These are phyloP conservation scores for Penicillium taxi DNA, from an alignment of 495 filamentous ascomycete genomes.

Conservation along the genomic window DNA sequence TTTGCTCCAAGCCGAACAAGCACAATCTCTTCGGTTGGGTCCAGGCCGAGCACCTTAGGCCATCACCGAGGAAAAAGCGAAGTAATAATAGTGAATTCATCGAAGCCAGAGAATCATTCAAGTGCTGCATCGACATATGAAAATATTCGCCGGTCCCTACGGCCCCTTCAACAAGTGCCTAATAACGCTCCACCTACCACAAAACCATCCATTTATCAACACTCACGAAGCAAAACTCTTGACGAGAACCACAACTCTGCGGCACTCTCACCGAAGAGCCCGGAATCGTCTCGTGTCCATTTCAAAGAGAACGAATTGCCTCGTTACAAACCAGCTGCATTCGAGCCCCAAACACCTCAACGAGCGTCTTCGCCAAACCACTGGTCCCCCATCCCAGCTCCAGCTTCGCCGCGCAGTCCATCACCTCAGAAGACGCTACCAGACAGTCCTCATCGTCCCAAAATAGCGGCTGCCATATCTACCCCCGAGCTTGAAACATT, in stretches of 20 bases:
- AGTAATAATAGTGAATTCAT: conserved; percentile 32
- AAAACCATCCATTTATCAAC: conserved; percentile 26
- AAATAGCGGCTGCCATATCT: conserved; percentile 42
- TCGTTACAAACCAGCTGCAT: conserved; percentile 13
- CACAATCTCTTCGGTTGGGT: conserved; percentile 67
- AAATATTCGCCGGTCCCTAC: conserved; percentile 64
- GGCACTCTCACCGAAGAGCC: conserved; percentile 27
- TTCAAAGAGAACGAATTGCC: conserved; percentile 29
- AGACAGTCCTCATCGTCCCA: conserved; percentile 34
- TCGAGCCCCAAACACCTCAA: conserved; percentile 27
- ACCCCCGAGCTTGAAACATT: conserved; percentile 69
- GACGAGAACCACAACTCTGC: conserved; percentile 33
- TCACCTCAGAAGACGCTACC: conserved; percentile 37
- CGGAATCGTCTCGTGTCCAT: conserved; percentile 23
- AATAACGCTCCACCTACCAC: conserved; percentile 34
- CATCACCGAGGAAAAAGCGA: conserved; percentile 78
- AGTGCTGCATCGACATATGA: conserved; percentile 55
- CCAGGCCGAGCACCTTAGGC: conserved; percentile 45
- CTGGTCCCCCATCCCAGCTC: conserved; percentile 20
- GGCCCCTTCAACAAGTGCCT: conserved; percentile 66
- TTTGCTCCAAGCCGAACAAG: conserved; percentile 65
- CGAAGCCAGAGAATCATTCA: conserved; percentile 18
- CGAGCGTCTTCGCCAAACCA: conserved; percentile 25
- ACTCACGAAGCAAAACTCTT: conserved; percentile 38
- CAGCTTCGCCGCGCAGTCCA: conserved; percentile 26